Evolutionary conservation across 768 basidiomycete genomes (phyloP).

Genomic region (Fomitopsis serialis): DNA sequence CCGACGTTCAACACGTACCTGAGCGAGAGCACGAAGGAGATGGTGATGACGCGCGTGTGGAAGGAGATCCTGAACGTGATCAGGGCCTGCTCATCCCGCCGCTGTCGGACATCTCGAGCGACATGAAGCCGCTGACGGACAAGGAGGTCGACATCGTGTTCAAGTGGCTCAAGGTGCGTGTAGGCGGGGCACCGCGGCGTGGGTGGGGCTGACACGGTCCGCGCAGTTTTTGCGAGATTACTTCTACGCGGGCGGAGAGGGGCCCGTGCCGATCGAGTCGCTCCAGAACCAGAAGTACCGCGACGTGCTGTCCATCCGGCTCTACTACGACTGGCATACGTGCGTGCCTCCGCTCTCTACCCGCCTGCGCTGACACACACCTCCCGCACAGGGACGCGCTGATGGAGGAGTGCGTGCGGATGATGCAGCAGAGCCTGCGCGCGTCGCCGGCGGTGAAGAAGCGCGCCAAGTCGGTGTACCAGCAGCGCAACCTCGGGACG

Average conservation of each 20-base stretch:
- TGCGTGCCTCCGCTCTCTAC: constrained; percentile 31
- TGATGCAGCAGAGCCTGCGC: constrained; percentile 86
- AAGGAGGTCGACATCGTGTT: constrained; percentile 99
- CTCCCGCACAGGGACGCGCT: constrained; percentile 53
- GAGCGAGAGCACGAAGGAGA: constrained; percentile 78
- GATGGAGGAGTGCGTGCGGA: constrained; percentile 93
- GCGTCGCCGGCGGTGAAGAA: constrained; percentile 74
- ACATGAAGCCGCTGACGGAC: constrained; percentile 88
- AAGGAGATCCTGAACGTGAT: constrained; percentile 88
- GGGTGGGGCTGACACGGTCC: not conserved
- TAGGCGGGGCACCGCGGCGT: no score
- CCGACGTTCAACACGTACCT: constrained; percentile 87
- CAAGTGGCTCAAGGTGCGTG: constrained; percentile 89
- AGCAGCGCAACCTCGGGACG: constrained; percentile 92
- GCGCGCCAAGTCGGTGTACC: constrained; percentile 88
- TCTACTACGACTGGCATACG: constrained; percentile 98
- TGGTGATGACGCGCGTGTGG: constrained; percentile 92
- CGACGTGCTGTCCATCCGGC: constrained; percentile 80
- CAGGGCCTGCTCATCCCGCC: constrained; percentile 86
- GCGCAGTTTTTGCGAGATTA: constrained; percentile 86
- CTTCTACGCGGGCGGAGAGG: constrained; percentile 92
- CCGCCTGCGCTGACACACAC: not conserved
- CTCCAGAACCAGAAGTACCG: constrained; percentile 95
- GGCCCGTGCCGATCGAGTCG: constrained; percentile 78
- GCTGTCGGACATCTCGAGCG: constrained; percentile 75